A percentile compares a stretch with the other conserved stretches of the same genome.
These are phyloP conservation scores for Myochromella boudieri DNA, from an alignment of 768 basidiomycete genomes.

Conservation along the genomic window DNA sequence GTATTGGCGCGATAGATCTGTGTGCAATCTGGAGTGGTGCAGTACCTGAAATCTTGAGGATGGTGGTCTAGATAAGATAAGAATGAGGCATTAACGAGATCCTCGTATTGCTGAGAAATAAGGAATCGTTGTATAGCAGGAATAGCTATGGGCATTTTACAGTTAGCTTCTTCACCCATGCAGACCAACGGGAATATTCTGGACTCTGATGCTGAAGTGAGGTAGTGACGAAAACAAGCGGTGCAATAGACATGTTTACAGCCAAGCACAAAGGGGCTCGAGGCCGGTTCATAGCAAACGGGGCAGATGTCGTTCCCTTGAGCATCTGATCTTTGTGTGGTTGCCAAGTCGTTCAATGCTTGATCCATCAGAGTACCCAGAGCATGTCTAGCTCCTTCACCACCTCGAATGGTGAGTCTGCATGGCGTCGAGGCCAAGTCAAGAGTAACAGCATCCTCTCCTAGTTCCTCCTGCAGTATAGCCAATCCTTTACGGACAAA, in stretches of 20 bases:
- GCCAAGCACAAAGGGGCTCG: constrained; percentile 38
- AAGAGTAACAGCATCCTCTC: constrained; percentile 52
- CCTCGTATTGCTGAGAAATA: constrained; percentile 45
- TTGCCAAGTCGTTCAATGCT: constrained; percentile 28
- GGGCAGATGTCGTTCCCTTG: constrained; percentile 39
- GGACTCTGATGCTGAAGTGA: constrained; percentile 39
- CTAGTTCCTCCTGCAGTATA: constrained; percentile 50
- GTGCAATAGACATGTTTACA: constrained; percentile 55
- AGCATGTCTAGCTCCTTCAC: constrained; percentile 52
- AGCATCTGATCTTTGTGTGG: neutral
- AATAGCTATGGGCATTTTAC: constrained; percentile 54
- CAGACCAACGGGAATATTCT: constrained; percentile 62
- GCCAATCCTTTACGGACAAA: constrained; percentile 52
- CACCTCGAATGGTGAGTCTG: constrained; percentile 52
- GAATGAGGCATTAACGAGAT: constrained; percentile 57
- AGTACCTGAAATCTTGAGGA: constrained; percentile 59
- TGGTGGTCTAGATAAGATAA: constrained; percentile 52
- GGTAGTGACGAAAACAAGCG: constrained; percentile 46
- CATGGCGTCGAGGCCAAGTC: constrained; percentile 33
- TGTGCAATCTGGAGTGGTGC: constrained; percentile 71
- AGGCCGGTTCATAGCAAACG: constrained; percentile 49
- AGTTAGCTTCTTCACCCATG: constrained; percentile 58
- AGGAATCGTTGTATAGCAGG: constrained; percentile 52
- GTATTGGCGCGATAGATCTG: constrained; percentile 54
- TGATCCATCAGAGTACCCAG: constrained; percentile 44